A percentile compares a stretch with the other conserved stretches of the same genome.
phyloP scores from a whole-genome alignment of 2,329 filamentous ascomycete genomes.

The Chaetomium sp. region DNA sequence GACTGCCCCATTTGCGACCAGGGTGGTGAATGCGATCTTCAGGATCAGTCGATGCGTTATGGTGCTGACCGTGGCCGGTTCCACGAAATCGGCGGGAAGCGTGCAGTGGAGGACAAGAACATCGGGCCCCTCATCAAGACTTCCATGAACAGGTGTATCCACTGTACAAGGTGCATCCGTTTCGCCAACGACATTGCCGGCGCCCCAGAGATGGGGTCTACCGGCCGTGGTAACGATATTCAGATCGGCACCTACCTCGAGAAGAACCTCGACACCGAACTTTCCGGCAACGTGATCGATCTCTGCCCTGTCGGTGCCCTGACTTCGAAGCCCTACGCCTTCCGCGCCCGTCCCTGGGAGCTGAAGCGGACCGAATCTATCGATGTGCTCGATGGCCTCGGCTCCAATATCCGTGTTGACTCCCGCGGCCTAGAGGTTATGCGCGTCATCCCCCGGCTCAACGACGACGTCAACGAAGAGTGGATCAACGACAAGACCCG shows the following conservation, averaged over 20 bases:
- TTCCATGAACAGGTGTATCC: slow-evolving; percentile 99
- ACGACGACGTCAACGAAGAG: slow-evolving; percentile 98
- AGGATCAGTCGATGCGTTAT: slow-evolving; percentile 99
- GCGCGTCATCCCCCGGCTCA: slow-evolving; percentile 85
- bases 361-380: slow-evolving; percentile 93
- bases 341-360: slow-evolving; percentile 95
- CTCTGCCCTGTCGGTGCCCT: slow-evolving; percentile 95
- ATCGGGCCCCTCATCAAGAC: slow-evolving; percentile 98
- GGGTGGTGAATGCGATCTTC: slow-evolving; percentile 96
- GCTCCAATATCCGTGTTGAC: slow-evolving; percentile 92
- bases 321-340: slow-evolving; percentile 95
- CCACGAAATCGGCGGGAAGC: slow-evolving; percentile 92
- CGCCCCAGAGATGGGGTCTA: slow-evolving; percentile 89
- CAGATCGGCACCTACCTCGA: slow-evolving; percentile 98
- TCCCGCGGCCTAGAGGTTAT: slow-evolving; percentile 92
- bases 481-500: slow-evolving; percentile 99
- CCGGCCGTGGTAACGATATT: slow-evolving; percentile 91
- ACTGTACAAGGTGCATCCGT: slow-evolving; percentile 95
- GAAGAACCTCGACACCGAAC: slow-evolving; percentile 83
- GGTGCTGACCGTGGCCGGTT: slow-evolving; percentile 93
- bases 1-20: slow-evolving; percentile 98
- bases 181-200: slow-evolving; percentile 97
- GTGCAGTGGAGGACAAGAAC: slow-evolving; percentile 98
- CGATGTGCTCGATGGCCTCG: slow-evolving; percentile 86
- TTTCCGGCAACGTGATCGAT: slow-evolving; percentile 97